Conservation (phyloP, 441 rosid genomes). For the Mallotus japonicus region DNA sequence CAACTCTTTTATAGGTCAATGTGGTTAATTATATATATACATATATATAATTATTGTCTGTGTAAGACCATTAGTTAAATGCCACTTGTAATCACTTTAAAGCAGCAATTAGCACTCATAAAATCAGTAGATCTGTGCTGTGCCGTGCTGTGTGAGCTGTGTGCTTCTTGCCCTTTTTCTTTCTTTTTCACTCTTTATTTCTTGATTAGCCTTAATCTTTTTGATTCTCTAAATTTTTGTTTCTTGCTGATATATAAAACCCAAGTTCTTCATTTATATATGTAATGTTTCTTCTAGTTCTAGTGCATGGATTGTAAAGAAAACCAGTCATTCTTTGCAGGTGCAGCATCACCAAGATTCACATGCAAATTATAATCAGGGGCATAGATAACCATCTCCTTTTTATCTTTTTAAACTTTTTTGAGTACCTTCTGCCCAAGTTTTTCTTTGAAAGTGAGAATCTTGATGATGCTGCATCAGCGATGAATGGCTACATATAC, state of each 20-base stretch:
- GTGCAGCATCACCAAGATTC: conserved; percentile 94
- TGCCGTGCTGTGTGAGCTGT: too few species aligned
- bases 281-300: too few species aligned
- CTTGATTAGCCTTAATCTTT: neutral
- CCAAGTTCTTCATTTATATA: neutral
- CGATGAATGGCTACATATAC: conserved; percentile 45
- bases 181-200: too few species aligned
- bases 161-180: neutral
- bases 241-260: neutral
- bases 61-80: conserved; percentile 2
- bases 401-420: neutral
- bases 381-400: neutral
- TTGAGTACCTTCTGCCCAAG: conserved; percentile 6
- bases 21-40: neutral
- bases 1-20: neutral
- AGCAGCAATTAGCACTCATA: neutral
- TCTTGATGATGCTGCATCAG: conserved; percentile 99
- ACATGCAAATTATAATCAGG: conserved; percentile 40
- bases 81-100: conserved; percentile 13
- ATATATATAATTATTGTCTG: neutral
- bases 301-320: conserved; percentile 2
- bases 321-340: conserved; percentile 60
- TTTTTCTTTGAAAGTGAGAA: conserved; percentile 54
- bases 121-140: conserved; percentile 11
- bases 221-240: neutral